A percentile compares a stretch with the other conserved stretches of the same genome.
These are phyloP conservation scores for Yarrowia deformans DNA, from an alignment of 805 yeast genomes.

Conservation along the genomic window DNA sequence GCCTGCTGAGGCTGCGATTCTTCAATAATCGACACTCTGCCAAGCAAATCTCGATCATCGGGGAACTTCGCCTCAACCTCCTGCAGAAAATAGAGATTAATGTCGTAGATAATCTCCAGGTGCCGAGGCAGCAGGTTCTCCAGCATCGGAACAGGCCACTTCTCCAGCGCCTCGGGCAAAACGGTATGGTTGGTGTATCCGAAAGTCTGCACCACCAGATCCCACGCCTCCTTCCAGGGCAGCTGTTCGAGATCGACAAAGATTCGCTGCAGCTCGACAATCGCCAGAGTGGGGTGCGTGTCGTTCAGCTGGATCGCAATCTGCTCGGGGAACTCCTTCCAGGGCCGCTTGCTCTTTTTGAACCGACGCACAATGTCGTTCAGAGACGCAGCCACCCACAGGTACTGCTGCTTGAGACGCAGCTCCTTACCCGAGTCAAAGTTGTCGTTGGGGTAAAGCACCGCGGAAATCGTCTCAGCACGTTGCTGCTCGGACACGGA, in stretches of 20 bases:
- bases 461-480: constrained; percentile 93
- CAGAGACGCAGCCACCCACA: constrained; percentile 95
- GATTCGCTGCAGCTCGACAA: constrained; percentile 87
- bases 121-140: constrained; percentile 87
- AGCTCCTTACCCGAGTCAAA: constrained; percentile 90
- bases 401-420: constrained; percentile 92
- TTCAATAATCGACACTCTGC: constrained; percentile 83
- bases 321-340: constrained; percentile 84
- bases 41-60: constrained; percentile 66
- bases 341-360: constrained; percentile 75
- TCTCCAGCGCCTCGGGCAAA: constrained; percentile 92
- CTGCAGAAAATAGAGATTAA: constrained; percentile 80
- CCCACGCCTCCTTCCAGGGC: constrained; percentile 87
- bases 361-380: constrained; percentile 90
- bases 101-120: constrained; percentile 85
- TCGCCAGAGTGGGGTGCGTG: constrained; percentile 91
- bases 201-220: constrained; percentile 76
- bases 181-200: constrained; percentile 96
- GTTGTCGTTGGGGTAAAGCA: constrained; percentile 91
- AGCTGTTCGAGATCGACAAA: constrained; percentile 83
- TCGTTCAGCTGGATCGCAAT: constrained; percentile 93
- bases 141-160: constrained; percentile 88
- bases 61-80: constrained; percentile 80
- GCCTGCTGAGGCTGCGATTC: constrained; percentile 82
- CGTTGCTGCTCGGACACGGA: constrained; percentile 85